Evolutionary conservation across 2,329 filamentous ascomycete species (phyloP), one percentile per base, ranked within the genome.

Genomic region (Penicillium sp.): DNA sequence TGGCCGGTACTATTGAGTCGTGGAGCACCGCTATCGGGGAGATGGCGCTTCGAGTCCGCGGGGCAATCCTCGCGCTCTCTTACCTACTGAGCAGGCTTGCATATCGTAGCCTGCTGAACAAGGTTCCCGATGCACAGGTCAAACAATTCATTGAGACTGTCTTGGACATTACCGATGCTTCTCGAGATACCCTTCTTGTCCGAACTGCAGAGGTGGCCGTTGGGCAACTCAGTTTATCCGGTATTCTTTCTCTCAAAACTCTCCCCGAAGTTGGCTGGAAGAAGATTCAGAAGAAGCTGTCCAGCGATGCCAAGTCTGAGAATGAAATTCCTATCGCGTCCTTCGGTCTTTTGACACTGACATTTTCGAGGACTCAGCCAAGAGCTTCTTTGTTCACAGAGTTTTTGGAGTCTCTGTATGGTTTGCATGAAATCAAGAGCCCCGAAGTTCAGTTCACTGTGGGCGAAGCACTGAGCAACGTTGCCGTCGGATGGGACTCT

Each of bases 371-470:
- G 5, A 61, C 66, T 15, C 63, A 64, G 4, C 52, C 61, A 25
- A 60, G 68, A 28, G 71, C 74, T 2, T 45, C 54, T 13, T 45
- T 60, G 10, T 67, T 69, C 37, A 60, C 66, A 3, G 72, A 77
- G 8, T 80, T 95, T 5, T 71, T 89, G 10, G 77, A 82, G 9
- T 82, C 81, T 25, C 74, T 97, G 0, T 88, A 91, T 65, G 78
- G 78, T 8, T 75, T 97, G 3, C 87, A 95, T 60, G 90, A 95
- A 64, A 82, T 93, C 38, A 88, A 88, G 58, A 86, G 90, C 59
- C 82, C 88, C 0, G 92, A 97, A 66, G 80, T 91, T 1, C 92
- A 96, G 54, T 96, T 98, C 65, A 82, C 89, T 0, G 83, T 95
- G 25, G 93, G 93, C 12, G 91, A 95, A 66, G 89, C 93, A 10